Evolutionary conservation across 192 early-diverging fungal species (phyloP).

Genomic region (Funneliformis mosseae): DNA sequence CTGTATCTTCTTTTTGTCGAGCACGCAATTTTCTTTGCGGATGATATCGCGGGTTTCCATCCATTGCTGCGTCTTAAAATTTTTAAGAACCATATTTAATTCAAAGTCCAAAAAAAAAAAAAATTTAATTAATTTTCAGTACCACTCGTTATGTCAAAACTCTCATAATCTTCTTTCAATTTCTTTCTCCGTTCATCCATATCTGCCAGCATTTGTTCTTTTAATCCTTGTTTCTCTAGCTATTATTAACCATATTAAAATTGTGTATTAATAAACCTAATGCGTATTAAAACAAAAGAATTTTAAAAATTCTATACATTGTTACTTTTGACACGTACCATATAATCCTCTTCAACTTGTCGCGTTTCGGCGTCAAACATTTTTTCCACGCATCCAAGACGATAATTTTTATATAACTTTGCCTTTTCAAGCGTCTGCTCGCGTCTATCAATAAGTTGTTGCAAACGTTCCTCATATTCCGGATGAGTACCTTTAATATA

Average conservation of each 20-base stretch:
- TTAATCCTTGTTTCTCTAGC: slow-evolving; percentile 63
- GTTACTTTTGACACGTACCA: slow-evolving; percentile 36
- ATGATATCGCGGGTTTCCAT: neutral
- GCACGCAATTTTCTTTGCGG: slow-evolving; percentile 25
- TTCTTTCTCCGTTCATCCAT: slow-evolving; percentile 75
- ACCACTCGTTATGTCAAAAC: slow-evolving; percentile 65
- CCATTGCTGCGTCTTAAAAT: slow-evolving; percentile 3
- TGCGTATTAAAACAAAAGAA: slow-evolving; percentile 2
- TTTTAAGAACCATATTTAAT: neutral
- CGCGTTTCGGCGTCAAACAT: slow-evolving; percentile 56
- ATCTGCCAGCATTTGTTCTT: slow-evolving; percentile 67
- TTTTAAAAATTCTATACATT: slow-evolving; percentile 2
- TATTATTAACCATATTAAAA: slow-evolving; percentile 18
- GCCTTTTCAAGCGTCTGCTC: slow-evolving; percentile 50
- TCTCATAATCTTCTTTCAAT: slow-evolving; percentile 79
- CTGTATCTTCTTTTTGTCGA: neutral
- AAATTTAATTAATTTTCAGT: slow-evolving; percentile 3
- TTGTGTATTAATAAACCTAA: neutral
- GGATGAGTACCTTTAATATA: slow-evolving; percentile 59
- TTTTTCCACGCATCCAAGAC: slow-evolving; percentile 59
- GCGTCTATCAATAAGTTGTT: slow-evolving; percentile 57
- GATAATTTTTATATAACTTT: slow-evolving; percentile 63
- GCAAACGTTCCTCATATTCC: slow-evolving; percentile 61
- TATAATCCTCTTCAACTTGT: slow-evolving; percentile 61
- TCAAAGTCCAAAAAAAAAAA: neutral